Base-by-base conservation (phyloP, 2,329 filamentous ascomycete species). In the Colletotrichum tabaci region DNA sequence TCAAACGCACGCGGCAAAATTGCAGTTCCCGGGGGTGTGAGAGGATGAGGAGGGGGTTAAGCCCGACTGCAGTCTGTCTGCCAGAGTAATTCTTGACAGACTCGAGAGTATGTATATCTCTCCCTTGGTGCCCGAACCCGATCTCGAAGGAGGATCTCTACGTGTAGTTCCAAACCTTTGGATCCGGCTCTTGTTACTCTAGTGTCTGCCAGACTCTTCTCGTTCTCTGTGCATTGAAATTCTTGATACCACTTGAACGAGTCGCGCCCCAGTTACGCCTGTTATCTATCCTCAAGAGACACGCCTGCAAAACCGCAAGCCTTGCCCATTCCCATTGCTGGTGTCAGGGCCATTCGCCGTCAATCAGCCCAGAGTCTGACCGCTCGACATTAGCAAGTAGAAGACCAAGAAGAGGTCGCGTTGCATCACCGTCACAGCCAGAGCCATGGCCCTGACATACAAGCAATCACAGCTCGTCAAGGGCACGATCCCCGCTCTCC, bases 401-500 rank as follows among this genome's bases (percentile, higher is more conserved):
- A 47, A 12, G 26, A 16, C 30, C 23, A 56, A 42, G 10, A 21
- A 61, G 3, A 50, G 53, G 38, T 12, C 46, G 46, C 50, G n/a
- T n/a, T 16, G 42, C 15, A 16, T 47, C 26, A 68, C 10, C 42
- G 38, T 49, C 30, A 35, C 30, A 35, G 9, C 30, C 71, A 44
- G 46, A 55, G 8, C 26, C 75, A 83, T 83, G 81, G 77, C 80
- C 42, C 82, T 89, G 74, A 85, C 84, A 57, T 84, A 84, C 74
- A 81, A 85, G 60, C 91, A 95, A 82, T 85, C 88, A 68, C 83
- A 87, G 62, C 87, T 92, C 77, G 90, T 95, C 81, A 91, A 90
- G 80, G 86, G 90, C 62, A 94, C 93, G 7, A 89, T 93, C 71
- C 93, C 93, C 2, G 87, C 91, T 44, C 86, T 95, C 3, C 87